phyloP scores from a whole-genome alignment of 2,329 filamentous ascomycete species.

The Hypomyces perniciosus region DNA sequence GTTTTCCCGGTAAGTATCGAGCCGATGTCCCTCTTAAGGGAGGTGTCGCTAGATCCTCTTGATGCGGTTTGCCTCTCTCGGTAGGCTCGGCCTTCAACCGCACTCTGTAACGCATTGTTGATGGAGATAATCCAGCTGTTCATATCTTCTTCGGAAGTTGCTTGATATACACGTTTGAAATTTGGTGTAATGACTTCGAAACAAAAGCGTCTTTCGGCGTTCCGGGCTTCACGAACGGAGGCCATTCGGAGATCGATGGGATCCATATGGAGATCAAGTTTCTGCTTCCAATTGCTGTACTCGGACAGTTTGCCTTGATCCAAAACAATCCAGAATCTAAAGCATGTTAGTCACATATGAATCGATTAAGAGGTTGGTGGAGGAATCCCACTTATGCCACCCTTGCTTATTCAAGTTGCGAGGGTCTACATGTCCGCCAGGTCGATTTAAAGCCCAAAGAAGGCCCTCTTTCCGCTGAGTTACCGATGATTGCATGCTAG shows the following conservation, averaged over 20 bases:
- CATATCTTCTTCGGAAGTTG: conserved; percentile 97
- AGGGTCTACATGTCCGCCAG: conserved; percentile 90
- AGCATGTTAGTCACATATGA: conserved; percentile 14
- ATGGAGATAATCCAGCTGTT: conserved; percentile 92
- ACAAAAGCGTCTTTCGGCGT: conserved; percentile 90
- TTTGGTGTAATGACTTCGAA: conserved; percentile 98
- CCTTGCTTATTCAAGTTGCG: conserved; percentile 93
- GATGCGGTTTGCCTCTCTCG: conserved; percentile 44
- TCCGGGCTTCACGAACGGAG: conserved; percentile 90
- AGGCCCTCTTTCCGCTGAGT: conserved; percentile 85
- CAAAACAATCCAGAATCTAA: conserved; percentile 94
- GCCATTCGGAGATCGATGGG: conserved; percentile 96
- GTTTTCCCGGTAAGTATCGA: conserved; percentile 92
- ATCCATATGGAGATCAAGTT: conserved; percentile 92
- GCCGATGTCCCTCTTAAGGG: conserved; percentile 77
- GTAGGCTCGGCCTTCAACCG: conserved; percentile 73
- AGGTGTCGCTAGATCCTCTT: conserved; percentile 40
- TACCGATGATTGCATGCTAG: conserved; percentile 45
- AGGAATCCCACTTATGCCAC: conserved; percentile 83
- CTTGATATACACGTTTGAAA: conserved; percentile 94
- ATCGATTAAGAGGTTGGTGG: neutral
- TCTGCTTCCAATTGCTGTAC: conserved; percentile 99
- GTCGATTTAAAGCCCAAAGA: conserved; percentile 87
- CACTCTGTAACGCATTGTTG: conserved; percentile 95
- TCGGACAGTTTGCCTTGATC: conserved; percentile 96